Conservation (phyloP, 139 green algal species). For the Chlorella sp. region DNA sequence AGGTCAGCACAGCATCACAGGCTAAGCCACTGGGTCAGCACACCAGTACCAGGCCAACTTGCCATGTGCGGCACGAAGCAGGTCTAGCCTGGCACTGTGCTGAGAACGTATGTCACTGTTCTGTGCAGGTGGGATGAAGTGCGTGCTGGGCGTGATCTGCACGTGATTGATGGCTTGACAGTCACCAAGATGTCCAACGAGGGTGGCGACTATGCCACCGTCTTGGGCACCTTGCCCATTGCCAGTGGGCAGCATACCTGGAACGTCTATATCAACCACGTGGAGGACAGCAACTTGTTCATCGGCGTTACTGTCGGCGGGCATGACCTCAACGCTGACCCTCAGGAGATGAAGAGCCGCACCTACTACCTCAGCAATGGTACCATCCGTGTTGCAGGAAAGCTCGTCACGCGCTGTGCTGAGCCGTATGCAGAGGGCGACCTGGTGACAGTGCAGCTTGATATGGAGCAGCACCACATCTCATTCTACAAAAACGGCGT, state of each 20-base stretch:
- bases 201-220: constrained; percentile 52
- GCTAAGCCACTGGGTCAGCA: too few species aligned
- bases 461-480: constrained; percentile 52
- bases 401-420: constrained; percentile 56
- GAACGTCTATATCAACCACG: constrained; percentile 67
- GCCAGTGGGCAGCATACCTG: constrained; percentile 49
- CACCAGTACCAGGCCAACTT: too few species aligned
- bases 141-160: constrained; percentile 45
- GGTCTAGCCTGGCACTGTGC: too few species aligned
- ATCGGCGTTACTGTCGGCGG: constrained; percentile 51
- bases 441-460: constrained; percentile 50
- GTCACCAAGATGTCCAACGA: constrained; percentile 56
- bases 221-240: constrained; percentile 48
- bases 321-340: constrained; percentile 59
- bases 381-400: constrained; percentile 39
- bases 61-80: too few species aligned
- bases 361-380: constrained; percentile 62
- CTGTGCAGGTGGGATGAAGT: constrained; percentile 50
- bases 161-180: constrained; percentile 52
- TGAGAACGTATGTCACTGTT: too few species aligned
- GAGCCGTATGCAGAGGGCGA: constrained; percentile 60
- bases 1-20: too few species aligned
- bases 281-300: constrained; percentile 62
- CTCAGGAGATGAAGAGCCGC: constrained; percentile 60
- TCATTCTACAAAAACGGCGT: constrained; percentile 54